These are phyloP conservation scores for Colletotrichum lini DNA, from an alignment of 2,329 filamentous ascomycete genomes.

Conservation along the genomic window DNA sequence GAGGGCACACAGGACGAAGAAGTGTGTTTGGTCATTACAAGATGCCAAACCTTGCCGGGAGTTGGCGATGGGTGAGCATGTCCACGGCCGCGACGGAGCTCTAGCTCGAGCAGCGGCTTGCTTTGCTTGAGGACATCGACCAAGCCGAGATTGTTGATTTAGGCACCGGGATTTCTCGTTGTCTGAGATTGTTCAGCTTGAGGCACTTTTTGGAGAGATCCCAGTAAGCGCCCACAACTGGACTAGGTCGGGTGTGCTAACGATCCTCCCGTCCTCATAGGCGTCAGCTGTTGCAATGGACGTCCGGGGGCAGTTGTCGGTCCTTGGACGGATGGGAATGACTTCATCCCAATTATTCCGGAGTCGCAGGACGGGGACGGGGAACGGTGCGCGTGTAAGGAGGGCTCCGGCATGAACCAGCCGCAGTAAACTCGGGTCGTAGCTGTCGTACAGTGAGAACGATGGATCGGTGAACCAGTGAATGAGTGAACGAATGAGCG, in stretches of 20 bases:
- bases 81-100: neutral
- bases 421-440: constrained; percentile 5
- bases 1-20: neutral
- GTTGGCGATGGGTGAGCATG: constrained; percentile 5
- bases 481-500: too few species aligned
- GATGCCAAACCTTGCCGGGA: neutral
- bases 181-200: constrained; percentile 25
- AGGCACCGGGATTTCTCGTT: neutral
- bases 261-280: neutral
- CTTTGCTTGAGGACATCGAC: neutral
- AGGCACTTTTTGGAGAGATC: constrained; percentile 1
- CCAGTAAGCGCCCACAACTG: constrained; percentile 4
- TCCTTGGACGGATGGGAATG: constrained; percentile 6
- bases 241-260: neutral
- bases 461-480: too few species aligned
- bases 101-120: neutral
- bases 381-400: neutral
- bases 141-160: neutral
- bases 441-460: constrained; percentile 4
- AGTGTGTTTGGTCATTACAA: neutral
- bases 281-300: constrained; percentile 17
- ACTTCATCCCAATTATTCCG: constrained; percentile 14
- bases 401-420: neutral
- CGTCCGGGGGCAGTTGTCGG: neutral
- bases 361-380: neutral